phyloP scores from a whole-genome alignment of 345 rosid genomes.

The Brassica cretica region DNA sequence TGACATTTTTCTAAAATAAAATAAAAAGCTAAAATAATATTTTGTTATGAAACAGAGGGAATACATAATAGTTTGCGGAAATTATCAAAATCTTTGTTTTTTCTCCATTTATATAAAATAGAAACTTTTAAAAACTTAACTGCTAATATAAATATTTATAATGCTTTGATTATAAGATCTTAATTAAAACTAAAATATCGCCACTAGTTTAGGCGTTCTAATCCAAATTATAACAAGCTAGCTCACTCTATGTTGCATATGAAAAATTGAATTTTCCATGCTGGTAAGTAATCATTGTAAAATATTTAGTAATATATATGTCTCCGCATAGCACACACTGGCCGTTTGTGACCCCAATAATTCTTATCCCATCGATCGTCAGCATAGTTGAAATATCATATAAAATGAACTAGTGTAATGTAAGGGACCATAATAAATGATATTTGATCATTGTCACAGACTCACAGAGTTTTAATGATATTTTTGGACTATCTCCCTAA shows the following conservation, averaged over 20 bases:
- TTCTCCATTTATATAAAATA: not conserved
- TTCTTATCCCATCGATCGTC: not conserved
- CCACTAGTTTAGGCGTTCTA: not conserved
- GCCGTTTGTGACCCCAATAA: not conserved
- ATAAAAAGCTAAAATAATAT: no score
- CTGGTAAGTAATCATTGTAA: not conserved
- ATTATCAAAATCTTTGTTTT: not conserved
- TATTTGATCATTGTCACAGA: slow-evolving; percentile 4
- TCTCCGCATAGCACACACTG: not conserved
- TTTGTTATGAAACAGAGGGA: no score
- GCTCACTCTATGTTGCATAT: not conserved
- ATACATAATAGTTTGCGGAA: not conserved
- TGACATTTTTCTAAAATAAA: no score
- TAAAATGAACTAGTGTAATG: slow-evolving; percentile 7
- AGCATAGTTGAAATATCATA: not conserved
- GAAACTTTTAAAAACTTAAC: not conserved
- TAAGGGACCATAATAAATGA: slow-evolving; percentile 15
- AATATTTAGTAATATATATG: not conserved
- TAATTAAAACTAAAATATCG: not conserved
- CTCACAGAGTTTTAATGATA: not conserved
- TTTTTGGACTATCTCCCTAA: not conserved
- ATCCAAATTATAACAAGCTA: not conserved
- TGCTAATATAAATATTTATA: no score
- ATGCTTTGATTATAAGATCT: not conserved
- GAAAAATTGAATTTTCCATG: not conserved